Base-by-base conservation (phyloP, 768 basidiomycete species). In the Termitomyces sp. region DNA sequence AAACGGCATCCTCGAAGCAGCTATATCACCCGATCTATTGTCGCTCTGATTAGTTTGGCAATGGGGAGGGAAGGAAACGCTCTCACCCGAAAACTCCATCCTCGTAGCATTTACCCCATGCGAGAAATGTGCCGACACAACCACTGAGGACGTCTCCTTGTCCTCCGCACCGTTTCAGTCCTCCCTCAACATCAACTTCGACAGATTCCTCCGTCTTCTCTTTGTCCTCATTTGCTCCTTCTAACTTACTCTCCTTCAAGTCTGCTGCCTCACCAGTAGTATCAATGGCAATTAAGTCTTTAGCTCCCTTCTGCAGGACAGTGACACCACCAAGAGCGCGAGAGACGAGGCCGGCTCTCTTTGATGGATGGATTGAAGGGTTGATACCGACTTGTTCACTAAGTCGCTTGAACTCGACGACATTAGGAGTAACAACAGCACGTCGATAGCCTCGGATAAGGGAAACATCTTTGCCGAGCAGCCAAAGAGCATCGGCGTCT, bases 131-230 rank as follows among this genome's bases (percentile, higher is more conserved):
- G 0, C 94, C 97, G 10, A 93, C 87, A 43, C 80, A 77, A 12
- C 97, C 97, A 62, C 87, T 89, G 53, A 98, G 68, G 37, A 99
- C 84, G 70, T 99, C 97, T 0, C 97, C 97, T 68, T 98, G 97
- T 1, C 97, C 97, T 12, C 97, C 96, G 63, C 93, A 95, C 53
- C 97, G 76, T 72, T 96, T 96, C 62, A 91, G 62, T 1, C 96
- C 94, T 1, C 97, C 97, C 52, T 81, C 72, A 0, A 77, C 71
- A 59, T 88, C 84, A 28, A 89, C 83, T 51, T 79, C 76, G 3
- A 93, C 70, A 3, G 81, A 79, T 63, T 88, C 84, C 54, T 76
- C 74, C 38, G 78, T 75, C 38, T 74, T 76, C 58, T 83, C 80
- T 51, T 78, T 73, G 24, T 82, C 67, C 0, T 74, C 77, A 60